These are phyloP conservation scores for Boletus huronensis DNA, from an alignment of 768 basidiomycete species.

Conservation along the genomic window DNA sequence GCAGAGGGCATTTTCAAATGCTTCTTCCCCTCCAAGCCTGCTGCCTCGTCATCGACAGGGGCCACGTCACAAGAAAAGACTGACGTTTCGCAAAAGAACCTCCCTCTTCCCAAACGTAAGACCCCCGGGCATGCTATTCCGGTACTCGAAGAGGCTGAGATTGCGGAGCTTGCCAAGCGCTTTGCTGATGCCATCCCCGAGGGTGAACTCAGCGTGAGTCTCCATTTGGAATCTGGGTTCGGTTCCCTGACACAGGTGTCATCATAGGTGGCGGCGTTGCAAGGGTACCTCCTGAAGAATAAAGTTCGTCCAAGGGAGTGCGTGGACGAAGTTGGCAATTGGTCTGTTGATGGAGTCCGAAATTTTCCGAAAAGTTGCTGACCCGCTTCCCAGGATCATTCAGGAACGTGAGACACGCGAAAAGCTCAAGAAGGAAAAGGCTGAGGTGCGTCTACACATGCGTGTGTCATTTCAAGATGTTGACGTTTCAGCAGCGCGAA, in stretches of 20 bases:
- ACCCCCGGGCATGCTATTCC: constrained; percentile 55
- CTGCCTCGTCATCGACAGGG: constrained; percentile 7
- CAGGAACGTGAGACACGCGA: constrained; percentile 82
- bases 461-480: neutral
- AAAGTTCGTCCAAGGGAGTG: constrained; percentile 87
- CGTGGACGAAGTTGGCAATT: constrained; percentile 74
- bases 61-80: constrained; percentile 20
- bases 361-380: neutral
- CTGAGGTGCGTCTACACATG: constrained; percentile 38
- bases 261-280: constrained; percentile 70
- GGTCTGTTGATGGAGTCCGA: constrained; percentile 42
- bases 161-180: constrained; percentile 71
- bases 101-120: constrained; percentile 67
- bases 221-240: neutral
- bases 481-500: constrained; percentile 52
- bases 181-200: constrained; percentile 85
- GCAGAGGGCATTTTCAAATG: constrained; percentile 92
- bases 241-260: neutral
- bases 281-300: constrained; percentile 86
- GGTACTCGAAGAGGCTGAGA: constrained; percentile 70
- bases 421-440: constrained; percentile 79
- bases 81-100: constrained; percentile 61
- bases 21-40: constrained; percentile 74
- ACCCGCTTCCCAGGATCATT: constrained; percentile 42
- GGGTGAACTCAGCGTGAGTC: constrained; percentile 78